Conservation (phyloP, 129 eudicot species). For the Chrysanthemum makinoi region DNA sequence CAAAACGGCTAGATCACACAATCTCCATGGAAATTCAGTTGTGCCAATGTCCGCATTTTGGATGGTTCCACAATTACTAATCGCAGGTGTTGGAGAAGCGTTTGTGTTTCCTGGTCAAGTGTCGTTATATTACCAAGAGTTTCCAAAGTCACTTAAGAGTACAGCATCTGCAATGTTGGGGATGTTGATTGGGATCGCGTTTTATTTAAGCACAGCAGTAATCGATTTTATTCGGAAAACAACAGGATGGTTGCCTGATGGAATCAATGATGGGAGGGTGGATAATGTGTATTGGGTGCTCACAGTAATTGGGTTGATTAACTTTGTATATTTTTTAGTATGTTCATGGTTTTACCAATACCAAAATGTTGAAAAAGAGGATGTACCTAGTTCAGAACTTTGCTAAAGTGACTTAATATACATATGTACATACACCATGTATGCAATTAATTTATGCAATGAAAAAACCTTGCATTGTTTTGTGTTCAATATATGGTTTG, state of each 20-base stretch:
- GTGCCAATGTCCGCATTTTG: conserved; percentile 56
- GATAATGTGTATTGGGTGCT: conserved; percentile 61
- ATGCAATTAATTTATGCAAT: no score
- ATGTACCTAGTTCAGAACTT: no score
- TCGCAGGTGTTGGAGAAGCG: conserved; percentile 61
- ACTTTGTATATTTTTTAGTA: conserved; percentile 51
- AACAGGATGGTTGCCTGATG: conserved; percentile 58
- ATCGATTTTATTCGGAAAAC: conserved; percentile 36
- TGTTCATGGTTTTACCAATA: conserved; percentile 50
- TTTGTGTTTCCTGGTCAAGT: conserved; percentile 63
- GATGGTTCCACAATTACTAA: conserved; percentile 49
- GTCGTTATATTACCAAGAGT: conserved; percentile 62
- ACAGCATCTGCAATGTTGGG: conserved; percentile 57
- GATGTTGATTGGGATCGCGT: conserved; percentile 48
- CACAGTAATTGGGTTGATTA: conserved; percentile 37
- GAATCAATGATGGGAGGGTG: conserved; percentile 57
- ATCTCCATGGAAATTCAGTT: conserved; percentile 4
- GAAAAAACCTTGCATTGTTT: no score
- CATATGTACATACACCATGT: no score
- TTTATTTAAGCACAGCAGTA: conserved; percentile 50
- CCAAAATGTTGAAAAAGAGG: conserved; percentile 30
- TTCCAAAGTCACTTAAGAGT: conserved; percentile 51
- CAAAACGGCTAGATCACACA: conserved; percentile 16
- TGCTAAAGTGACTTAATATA: no score
- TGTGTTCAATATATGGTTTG: no score